These are phyloP conservation scores for Schwanniomyces yamadae DNA, from an alignment of 805 yeast species.

Conservation along the genomic window DNA sequence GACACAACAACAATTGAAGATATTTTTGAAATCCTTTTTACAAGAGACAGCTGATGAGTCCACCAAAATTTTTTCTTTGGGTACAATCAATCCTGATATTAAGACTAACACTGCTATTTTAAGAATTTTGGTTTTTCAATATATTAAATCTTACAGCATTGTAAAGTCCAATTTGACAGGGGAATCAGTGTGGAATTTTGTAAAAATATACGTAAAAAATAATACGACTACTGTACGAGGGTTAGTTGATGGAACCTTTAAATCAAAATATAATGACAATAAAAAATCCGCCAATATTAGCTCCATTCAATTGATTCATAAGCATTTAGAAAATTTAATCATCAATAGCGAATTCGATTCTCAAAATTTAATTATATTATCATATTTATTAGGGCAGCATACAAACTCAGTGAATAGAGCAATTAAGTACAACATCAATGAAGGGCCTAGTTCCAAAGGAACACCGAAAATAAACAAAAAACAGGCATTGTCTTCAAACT, in stretches of 20 bases:
- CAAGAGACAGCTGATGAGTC: constrained; percentile 62
- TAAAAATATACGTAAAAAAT: constrained; percentile 49
- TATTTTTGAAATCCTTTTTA: constrained; percentile 57
- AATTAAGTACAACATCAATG: constrained; percentile 12
- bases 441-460: constrained; percentile 8
- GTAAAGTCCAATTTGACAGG: constrained; percentile 58
- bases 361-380: constrained; percentile 46
- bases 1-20: constrained; percentile 57
- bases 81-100: constrained; percentile 71
- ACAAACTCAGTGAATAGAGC: constrained; percentile 14
- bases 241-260: constrained; percentile 54
- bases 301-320: constrained; percentile 47
- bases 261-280: constrained; percentile 47
- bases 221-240: constrained; percentile 47
- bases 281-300: constrained; percentile 51
- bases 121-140: constrained; percentile 49
- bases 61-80: constrained; percentile 62
- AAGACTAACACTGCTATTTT: constrained; percentile 48
- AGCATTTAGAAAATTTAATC: constrained; percentile 47
- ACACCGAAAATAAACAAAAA: constrained; percentile 14
- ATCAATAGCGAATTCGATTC: constrained; percentile 46
- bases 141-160: constrained; percentile 52
- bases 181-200: constrained; percentile 63
- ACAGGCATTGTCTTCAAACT: constrained; percentile 29
- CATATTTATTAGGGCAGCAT: constrained; percentile 47